Evolutionary conservation across 306 rosid species (phyloP).

Genomic region (Oemleria cerasiformis): DNA sequence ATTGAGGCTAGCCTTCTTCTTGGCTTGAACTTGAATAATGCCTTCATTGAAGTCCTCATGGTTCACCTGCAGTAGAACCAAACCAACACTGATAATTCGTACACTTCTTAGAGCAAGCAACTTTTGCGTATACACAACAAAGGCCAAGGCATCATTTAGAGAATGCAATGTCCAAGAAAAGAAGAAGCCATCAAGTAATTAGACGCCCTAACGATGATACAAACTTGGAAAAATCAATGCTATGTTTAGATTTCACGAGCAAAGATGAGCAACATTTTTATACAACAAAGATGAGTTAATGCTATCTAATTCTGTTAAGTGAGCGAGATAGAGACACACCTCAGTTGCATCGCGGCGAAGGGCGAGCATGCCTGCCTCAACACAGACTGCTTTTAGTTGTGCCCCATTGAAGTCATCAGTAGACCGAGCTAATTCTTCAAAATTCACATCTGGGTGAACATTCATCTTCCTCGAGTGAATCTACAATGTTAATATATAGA

Average conservation of each 20-base stretch:
- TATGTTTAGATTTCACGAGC: too few species aligned
- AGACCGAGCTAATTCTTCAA: slow-evolving; percentile 90
- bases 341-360: slow-evolving; percentile 97
- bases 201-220: too few species aligned
- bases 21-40: slow-evolving; percentile 87
- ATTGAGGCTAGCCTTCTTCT: slow-evolving; percentile 87
- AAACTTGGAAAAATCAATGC: too few species aligned
- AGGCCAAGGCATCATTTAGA: too few species aligned
- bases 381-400: slow-evolving; percentile 90
- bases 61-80: slow-evolving; percentile 52
- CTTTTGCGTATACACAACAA: neutral
- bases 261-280: too few species aligned
- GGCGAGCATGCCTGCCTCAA: slow-evolving; percentile 98
- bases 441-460: slow-evolving; percentile 89
- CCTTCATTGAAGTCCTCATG: slow-evolving; percentile 97
- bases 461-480: slow-evolving; percentile 96
- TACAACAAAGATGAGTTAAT: too few species aligned
- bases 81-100: neutral
- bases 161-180: too few species aligned
- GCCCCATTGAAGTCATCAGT: slow-evolving; percentile 98
- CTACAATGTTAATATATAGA: slow-evolving; percentile 31
- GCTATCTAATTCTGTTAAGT: neutral
- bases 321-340: slow-evolving; percentile 8
- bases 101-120: neutral
- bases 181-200: too few species aligned